phyloP scores from a whole-genome alignment of 2,329 filamentous ascomycete species.

The Escovopsis sp. region DNA sequence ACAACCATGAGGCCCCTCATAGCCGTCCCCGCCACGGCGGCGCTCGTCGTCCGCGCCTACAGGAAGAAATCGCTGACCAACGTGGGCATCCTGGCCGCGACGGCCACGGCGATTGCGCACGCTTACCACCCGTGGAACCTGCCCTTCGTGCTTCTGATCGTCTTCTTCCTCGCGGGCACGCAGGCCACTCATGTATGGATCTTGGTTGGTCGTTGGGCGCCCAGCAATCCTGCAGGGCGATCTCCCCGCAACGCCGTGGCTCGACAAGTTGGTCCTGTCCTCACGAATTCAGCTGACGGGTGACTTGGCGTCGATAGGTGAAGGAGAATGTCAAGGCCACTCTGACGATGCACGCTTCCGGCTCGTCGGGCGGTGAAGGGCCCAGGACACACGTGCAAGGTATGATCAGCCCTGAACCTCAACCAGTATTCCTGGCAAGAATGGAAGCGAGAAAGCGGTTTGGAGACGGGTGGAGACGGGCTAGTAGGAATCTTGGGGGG shows the following conservation, averaged over 20 bases:
- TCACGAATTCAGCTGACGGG: slow-evolving; percentile 1
- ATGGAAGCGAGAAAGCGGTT: too few species aligned
- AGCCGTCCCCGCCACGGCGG: slow-evolving; percentile 40
- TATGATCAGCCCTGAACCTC: too few species aligned
- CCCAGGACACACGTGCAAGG: slow-evolving; percentile 72
- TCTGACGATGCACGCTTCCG: slow-evolving; percentile 63
- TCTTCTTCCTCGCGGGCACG: slow-evolving; percentile 80
- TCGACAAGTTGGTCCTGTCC: too few species aligned
- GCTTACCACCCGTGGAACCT: slow-evolving; percentile 85
- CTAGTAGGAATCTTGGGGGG: too few species aligned
- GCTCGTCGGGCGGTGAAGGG: slow-evolving; percentile 62
- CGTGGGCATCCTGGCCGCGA: slow-evolving; percentile 55
- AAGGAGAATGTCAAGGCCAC: slow-evolving; percentile 76
- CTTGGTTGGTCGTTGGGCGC: too few species aligned
- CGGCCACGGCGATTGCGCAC: slow-evolving; percentile 61
- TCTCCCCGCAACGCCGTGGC: too few species aligned
- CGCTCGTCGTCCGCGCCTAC: slow-evolving; percentile 51
- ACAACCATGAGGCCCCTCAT: slow-evolving; percentile 40
- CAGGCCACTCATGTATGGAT: slow-evolving; percentile 72
- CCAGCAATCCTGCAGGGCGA: too few species aligned
- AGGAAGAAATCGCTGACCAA: slow-evolving; percentile 66
- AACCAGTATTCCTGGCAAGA: too few species aligned
- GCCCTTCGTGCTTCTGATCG: slow-evolving; percentile 68
- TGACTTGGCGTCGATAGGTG: slow-evolving; percentile 37
- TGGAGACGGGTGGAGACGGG: too few species aligned